Conservation (phyloP, 768 basidiomycete genomes). For the Cystofilobasidium ferigula region DNA sequence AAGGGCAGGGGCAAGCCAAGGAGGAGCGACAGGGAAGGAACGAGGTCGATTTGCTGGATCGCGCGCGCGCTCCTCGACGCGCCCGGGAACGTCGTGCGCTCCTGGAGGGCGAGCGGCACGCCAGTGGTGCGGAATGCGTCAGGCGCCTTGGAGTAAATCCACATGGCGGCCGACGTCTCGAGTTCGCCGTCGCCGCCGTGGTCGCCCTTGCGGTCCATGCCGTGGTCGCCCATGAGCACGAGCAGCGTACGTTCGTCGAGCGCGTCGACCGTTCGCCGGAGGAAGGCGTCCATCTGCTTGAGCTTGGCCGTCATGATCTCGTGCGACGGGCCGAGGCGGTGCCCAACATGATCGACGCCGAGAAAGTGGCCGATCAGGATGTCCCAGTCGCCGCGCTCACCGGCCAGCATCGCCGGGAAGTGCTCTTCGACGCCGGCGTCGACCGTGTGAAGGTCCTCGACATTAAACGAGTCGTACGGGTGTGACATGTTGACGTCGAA, state of each 20-base stretch:
- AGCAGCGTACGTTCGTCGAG: conserved; percentile 73
- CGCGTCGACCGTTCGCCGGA: conserved; percentile 57
- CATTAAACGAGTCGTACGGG: conserved; percentile 94
- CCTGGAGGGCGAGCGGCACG: not conserved
- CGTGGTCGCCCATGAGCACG: conserved; percentile 88
- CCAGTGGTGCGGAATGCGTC: conserved; percentile 38
- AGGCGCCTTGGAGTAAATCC: conserved; percentile 78
- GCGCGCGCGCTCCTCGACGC: conserved; percentile 44
- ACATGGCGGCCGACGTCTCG: conserved; percentile 75
- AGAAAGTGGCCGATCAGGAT: conserved; percentile 84
- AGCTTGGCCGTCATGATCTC: conserved; percentile 76
- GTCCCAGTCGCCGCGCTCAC: conserved; percentile 54
- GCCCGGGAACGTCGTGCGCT: conserved; percentile 30
- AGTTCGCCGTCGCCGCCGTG: conserved; percentile 82
- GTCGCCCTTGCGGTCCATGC: conserved; percentile 89
- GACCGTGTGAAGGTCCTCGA: conserved; percentile 92
- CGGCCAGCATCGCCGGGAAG: conserved; percentile 63
- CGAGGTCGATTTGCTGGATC: conserved; percentile 85
- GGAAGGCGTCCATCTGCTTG: conserved; percentile 71
- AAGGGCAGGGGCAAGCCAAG: conserved; percentile 89
- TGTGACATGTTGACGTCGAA: conserved; percentile 64
- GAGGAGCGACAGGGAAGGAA: conserved; percentile 75
- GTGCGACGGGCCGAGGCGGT: conserved; percentile 82
- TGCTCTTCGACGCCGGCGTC: conserved; percentile 79
- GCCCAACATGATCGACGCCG: conserved; percentile 93